A percentile compares a stretch with the other conserved stretches of the same genome.
phyloP scores from a whole-genome alignment of 768 basidiomycete species.

The Amanita muscaria region DNA sequence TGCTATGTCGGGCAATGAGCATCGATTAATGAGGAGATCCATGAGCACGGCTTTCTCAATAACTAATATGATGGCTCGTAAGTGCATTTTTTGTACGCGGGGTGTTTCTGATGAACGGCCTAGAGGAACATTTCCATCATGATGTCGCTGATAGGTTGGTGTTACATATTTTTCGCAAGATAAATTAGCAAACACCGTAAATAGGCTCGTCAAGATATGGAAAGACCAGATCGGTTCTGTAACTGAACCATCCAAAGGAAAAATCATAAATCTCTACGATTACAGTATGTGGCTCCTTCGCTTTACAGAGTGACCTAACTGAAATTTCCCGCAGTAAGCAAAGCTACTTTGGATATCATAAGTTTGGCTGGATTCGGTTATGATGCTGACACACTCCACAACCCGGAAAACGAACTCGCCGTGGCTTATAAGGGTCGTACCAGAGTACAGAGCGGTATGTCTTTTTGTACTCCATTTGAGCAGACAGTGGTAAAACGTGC shows the following conservation, averaged over 20 bases:
- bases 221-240: too few relatives aligned
- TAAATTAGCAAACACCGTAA: too few relatives aligned
- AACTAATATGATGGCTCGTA: slow-evolving; percentile 17
- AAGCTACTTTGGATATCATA: slow-evolving; percentile 45
- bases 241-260: slow-evolving; percentile 11
- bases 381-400: slow-evolving; percentile 32
- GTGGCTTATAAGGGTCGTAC: slow-evolving; percentile 37
- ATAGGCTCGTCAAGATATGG: too few relatives aligned
- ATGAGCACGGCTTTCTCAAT: slow-evolving; percentile 40
- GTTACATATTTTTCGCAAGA: slow-evolving; percentile 2
- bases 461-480: too few relatives aligned
- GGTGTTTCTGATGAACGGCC: neutral
- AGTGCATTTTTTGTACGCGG: neutral
- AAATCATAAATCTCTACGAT: slow-evolving; percentile 29
- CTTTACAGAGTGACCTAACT: neutral
- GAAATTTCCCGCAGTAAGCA: slow-evolving; percentile 28
- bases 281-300: slow-evolving; percentile 30
- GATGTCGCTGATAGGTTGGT: slow-evolving; percentile 33
- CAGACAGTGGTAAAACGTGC: too few relatives aligned
- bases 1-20: slow-evolving; percentile 34
- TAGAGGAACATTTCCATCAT: slow-evolving; percentile 45
- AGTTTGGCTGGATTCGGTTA: slow-evolving; percentile 44
- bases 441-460: slow-evolving; percentile 32
- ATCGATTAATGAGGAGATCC: slow-evolving; percentile 33
- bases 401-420: slow-evolving; percentile 39